Percentiles rank a stretch among this genome's conserved stretches.
Conservation (phyloP, 257 asterid species). For the Penstemon barbatus region DNA sequence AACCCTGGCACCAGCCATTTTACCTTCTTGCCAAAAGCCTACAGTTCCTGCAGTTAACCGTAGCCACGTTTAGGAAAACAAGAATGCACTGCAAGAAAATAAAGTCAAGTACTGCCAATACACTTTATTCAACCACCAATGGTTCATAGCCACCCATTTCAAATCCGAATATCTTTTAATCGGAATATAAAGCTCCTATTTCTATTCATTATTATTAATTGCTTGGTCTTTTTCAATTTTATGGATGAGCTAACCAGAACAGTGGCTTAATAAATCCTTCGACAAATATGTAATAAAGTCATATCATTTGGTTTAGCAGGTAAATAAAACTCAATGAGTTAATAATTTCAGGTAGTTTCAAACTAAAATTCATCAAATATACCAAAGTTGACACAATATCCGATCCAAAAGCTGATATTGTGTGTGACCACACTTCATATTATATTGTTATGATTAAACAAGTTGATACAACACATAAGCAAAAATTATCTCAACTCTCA, state of each 20-base stretch:
- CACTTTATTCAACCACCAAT: not conserved
- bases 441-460: not conserved
- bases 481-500: not conserved
- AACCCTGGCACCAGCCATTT: slow-evolving; percentile 70
- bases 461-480: not conserved
- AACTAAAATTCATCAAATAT: too few species aligned
- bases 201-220: too few species aligned
- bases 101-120: not conserved
- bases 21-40: slow-evolving; percentile 18
- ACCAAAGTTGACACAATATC: too few species aligned
- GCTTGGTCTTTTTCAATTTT: too few species aligned
- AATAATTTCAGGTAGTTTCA: not conserved
- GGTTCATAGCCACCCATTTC: too few species aligned
- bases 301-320: not conserved
- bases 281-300: not conserved
- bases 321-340: not conserved
- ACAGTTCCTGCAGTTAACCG: slow-evolving; percentile 33
- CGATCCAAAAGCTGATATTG: not conserved
- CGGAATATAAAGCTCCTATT: too few species aligned
- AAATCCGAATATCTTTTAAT: too few species aligned
- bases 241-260: too few species aligned
- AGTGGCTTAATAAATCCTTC: not conserved
- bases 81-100: not conserved
- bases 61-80: not conserved
- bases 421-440: not conserved